These are phyloP conservation scores for Mariannaea elegans DNA, from an alignment of 2,329 filamentous ascomycete species.

Conservation along the genomic window DNA sequence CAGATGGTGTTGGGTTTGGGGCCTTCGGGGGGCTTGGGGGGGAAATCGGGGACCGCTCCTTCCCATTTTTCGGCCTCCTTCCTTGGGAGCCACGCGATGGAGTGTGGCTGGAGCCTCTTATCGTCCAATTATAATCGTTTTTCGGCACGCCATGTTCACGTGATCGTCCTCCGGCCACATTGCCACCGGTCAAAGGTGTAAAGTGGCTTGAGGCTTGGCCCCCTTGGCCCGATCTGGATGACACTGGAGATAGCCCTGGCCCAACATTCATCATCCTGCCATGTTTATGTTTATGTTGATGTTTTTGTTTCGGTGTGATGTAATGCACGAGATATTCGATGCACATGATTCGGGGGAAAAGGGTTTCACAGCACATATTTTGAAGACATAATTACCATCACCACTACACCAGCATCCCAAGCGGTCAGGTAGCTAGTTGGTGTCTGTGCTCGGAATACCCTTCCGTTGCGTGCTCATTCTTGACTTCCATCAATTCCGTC, in stretches of 20 bases:
- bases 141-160: constrained; percentile 12
- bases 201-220: constrained; percentile 29
- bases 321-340: not conserved
- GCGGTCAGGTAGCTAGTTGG: not conserved
- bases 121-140: constrained; percentile 26
- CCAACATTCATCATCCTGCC: not conserved
- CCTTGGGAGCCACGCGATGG: constrained; percentile 31
- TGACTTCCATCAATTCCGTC: not conserved
- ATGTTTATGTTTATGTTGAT: not conserved
- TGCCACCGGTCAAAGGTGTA: not conserved
- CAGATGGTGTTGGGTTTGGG: constrained; percentile 44
- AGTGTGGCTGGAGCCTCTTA: constrained; percentile 34
- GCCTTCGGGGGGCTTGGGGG: constrained; percentile 30
- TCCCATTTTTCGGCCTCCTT: constrained; percentile 25
- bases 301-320: not conserved
- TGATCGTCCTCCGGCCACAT: constrained; percentile 31
- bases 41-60: constrained; percentile 24
- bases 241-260: constrained; percentile 23
- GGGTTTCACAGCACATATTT: too few relatives aligned
- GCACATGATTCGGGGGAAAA: too few relatives aligned
- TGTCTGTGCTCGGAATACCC: not conserved
- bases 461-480: not conserved
- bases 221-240: constrained; percentile 27
- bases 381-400: not conserved
- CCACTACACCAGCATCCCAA: not conserved